Conservation (phyloP, 2,329 filamentous ascomycete species). For the Exophiala dermatitidis region DNA sequence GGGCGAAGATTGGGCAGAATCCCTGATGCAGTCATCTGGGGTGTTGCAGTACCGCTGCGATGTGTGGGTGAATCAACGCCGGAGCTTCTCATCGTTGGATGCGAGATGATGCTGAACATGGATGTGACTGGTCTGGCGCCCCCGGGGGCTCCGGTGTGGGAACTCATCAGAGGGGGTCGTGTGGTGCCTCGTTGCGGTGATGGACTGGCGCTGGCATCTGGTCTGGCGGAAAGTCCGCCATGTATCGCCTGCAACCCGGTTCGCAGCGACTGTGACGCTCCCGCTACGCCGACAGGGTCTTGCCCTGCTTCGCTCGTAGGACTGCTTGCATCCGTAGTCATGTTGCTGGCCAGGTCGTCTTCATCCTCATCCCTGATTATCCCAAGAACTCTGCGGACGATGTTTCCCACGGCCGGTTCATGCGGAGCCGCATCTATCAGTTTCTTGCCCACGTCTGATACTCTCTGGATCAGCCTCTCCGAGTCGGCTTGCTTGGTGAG, state of each 20-base stretch:
- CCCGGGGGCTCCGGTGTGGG: slow-evolving; percentile 53
- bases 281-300: slow-evolving; percentile 38
- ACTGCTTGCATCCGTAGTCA: slow-evolving; percentile 47
- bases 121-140: slow-evolving; percentile 53
- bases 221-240: slow-evolving; percentile 8
- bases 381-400: slow-evolving; percentile 80
- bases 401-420: slow-evolving; percentile 89
- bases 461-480: slow-evolving; percentile 67
- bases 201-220: slow-evolving; percentile 8
- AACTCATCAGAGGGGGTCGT: slow-evolving; percentile 56
- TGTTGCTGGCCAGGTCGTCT: slow-evolving; percentile 52
- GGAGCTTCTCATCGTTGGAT: slow-evolving; percentile 40
- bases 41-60: slow-evolving; percentile 30
- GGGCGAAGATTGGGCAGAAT: slow-evolving; percentile 64
- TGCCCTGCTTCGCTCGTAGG: slow-evolving; percentile 52
- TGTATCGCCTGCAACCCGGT: slow-evolving; percentile 3
- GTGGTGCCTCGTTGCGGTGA: slow-evolving; percentile 30
- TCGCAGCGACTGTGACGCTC: slow-evolving; percentile 3
- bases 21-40: slow-evolving; percentile 28
- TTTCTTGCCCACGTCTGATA: slow-evolving; percentile 69
- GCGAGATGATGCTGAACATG: slow-evolving; percentile 81
- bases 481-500: slow-evolving; percentile 72
- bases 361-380: slow-evolving; percentile 87
- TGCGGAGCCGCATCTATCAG: slow-evolving; percentile 77
- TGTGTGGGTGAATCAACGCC: slow-evolving; percentile 34